phyloP scores from a whole-genome alignment of 352 stramenopile species.

The Halophytophthora polymorphica region DNA sequence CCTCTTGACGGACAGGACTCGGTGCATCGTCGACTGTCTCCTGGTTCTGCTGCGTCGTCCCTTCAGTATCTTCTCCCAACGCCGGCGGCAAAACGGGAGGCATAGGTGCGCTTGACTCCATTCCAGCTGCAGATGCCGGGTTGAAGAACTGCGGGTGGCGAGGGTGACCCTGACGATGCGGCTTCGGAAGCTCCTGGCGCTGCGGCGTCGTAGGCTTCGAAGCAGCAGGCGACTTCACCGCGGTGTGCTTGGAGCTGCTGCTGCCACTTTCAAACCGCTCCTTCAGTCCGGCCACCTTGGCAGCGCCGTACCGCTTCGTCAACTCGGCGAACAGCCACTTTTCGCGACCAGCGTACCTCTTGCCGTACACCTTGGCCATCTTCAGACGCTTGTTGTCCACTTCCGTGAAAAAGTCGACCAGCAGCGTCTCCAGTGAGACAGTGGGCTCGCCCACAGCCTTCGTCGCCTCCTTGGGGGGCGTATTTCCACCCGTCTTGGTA shows the following conservation, averaged over 20 bases:
- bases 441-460: background rate
- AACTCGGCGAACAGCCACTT: constrained; percentile 67
- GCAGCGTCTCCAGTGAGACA: constrained; percentile 46
- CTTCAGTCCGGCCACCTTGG: constrained; percentile 43
- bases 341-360: constrained; percentile 63
- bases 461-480: constrained; percentile 3
- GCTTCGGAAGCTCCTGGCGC: constrained; percentile 15
- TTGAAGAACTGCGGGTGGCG: constrained; percentile 34
- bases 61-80: constrained; percentile 3
- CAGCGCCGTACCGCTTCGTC: constrained; percentile 53
- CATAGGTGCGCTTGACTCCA: constrained; percentile 7
- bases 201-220: constrained; percentile 6
- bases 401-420: constrained; percentile 61
- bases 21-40: constrained; percentile 3
- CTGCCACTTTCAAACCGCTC: constrained; percentile 19
- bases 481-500: background rate
- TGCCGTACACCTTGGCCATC: constrained; percentile 66
- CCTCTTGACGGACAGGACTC: background rate
- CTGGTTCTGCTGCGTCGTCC: background rate
- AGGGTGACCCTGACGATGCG: constrained; percentile 19
- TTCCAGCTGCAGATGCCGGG: constrained; percentile 11
- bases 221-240: constrained; percentile 3
- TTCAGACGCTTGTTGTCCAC: constrained; percentile 55
- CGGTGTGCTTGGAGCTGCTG: background rate
- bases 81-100: background rate